Evolutionary conservation across 2,329 filamentous ascomycete genomes (phyloP), one percentile per base, ranked within the genome.

Genomic region (Fusarium metavorans): DNA sequence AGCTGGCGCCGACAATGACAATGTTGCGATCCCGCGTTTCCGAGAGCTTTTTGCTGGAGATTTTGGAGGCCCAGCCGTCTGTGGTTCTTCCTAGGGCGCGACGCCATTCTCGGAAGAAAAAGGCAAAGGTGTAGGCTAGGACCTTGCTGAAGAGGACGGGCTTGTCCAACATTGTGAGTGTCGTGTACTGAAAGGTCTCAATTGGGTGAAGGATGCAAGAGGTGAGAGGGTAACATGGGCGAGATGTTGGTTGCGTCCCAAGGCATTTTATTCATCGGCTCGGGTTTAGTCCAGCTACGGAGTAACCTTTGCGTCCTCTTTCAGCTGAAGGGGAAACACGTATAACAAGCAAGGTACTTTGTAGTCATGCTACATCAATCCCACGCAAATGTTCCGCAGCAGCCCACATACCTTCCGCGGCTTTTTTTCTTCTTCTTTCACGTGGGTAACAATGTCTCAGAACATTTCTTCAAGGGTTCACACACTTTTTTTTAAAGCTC

Each of bases 1-100:
- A 91, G 0, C 88, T 90, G 58, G 87, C 89, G 37, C 89, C 90
- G 30, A 92, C 78, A 10, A 91, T 83, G 68, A 91, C 85, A 48
- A 92, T 86, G 66, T 87, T 90, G 67, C 74, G 75, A 57, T 83
- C 80, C 41, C 82, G 76, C 1, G 73, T 67, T 13, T 66, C 62
- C 1, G 70, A 48, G 1, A 73, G 45, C 8, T 75, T 73, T 11
- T 45, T 45, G 10, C 64, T 43, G 2, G 43, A 34, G 7, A 56
- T 48, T 60, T 43, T 68, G 67, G 41, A 66, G 57, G 25, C 67
- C 50, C 18, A 76, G 64, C 52, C 69, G 64, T 58, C 72, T 60
- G 25, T 72, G 64, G 37, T 59, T 67, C 20, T 76, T 37, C 6
- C 57, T n/a, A 64, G 11, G 23, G 59, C 72, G 11, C 79, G 76